phyloP scores from a whole-genome alignment of 371 early-diverging fungal genomes.

The Rhizopus microsporus region DNA sequence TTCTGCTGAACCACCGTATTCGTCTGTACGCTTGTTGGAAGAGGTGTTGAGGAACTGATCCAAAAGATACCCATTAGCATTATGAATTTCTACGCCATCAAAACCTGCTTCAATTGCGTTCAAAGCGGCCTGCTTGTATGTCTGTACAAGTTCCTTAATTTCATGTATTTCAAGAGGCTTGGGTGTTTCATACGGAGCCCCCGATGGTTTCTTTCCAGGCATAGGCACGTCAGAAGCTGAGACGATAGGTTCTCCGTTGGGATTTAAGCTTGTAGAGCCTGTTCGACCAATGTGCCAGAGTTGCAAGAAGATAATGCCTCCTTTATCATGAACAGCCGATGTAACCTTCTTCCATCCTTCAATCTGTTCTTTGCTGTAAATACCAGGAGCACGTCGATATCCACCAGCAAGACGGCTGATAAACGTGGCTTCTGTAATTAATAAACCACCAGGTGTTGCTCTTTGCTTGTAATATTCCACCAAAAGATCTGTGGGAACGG shows the following conservation, averaged over 20 bases:
- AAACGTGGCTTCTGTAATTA: slow-evolving; percentile 59
- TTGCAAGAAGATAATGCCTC: slow-evolving; percentile 59
- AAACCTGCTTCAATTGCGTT: slow-evolving; percentile 52
- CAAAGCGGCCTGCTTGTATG: slow-evolving; percentile 60
- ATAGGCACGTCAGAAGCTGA: slow-evolving; percentile 6
- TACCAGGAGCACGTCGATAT: slow-evolving; percentile 39
- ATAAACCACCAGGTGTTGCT: slow-evolving; percentile 53
- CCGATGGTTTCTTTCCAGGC: neutral
- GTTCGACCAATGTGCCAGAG: slow-evolving; percentile 53
- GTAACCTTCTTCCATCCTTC: slow-evolving; percentile 59
- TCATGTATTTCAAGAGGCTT: slow-evolving; percentile 61
- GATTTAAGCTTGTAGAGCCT: neutral
- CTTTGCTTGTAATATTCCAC: slow-evolving; percentile 62
- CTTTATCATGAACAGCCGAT: slow-evolving; percentile 58
- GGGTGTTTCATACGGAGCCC: slow-evolving; percentile 2
- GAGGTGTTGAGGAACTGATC: slow-evolving; percentile 52
- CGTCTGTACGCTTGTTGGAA: slow-evolving; percentile 53
- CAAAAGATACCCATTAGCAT: slow-evolving; percentile 66
- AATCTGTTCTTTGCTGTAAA: slow-evolving; percentile 45
- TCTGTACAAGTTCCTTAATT: slow-evolving; percentile 55
- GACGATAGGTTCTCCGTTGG: slow-evolving; percentile 3
- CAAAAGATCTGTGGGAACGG: slow-evolving; percentile 45
- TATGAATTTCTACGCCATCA: slow-evolving; percentile 73
- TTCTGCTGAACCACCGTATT: slow-evolving; percentile 75
- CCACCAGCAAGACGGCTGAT: slow-evolving; percentile 43